Evolutionary conservation across 805 yeast genomes (phyloP).

Genomic region (Naumovozyma baii): DNA sequence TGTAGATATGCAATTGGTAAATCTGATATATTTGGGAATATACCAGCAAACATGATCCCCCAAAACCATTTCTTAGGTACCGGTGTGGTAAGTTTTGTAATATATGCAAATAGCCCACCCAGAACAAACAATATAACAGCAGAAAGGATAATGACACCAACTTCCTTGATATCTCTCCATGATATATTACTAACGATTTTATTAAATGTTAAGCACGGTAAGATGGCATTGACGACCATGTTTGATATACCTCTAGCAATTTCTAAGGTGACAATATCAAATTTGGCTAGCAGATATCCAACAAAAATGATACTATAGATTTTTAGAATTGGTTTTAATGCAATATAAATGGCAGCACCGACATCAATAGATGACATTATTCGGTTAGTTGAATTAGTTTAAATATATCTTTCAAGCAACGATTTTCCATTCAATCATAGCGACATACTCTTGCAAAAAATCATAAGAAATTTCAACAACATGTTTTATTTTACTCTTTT

Average conservation of each 20-base stretch:
- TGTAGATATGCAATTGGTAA: conserved; percentile 77
- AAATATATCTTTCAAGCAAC: too few relatives aligned
- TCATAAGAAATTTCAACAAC: too few relatives aligned
- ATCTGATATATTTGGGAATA: conserved; percentile 73
- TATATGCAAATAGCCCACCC: conserved; percentile 36
- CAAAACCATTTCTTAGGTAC: conserved; percentile 70
- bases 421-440: too few relatives aligned
- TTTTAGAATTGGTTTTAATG: conserved; percentile 81
- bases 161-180: conserved; percentile 55
- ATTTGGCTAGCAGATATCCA: conserved; percentile 57
- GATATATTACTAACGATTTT: conserved; percentile 60
- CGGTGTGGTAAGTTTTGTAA: conserved; percentile 40
- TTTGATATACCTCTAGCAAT: conserved; percentile 62
- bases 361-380: conserved; percentile 20
- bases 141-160: conserved; percentile 54
- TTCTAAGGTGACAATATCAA: conserved; percentile 54
- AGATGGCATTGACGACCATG: conserved; percentile 53
- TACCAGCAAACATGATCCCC: conserved; percentile 61
- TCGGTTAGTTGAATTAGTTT: too few relatives aligned
- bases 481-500: too few relatives aligned
- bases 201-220: conserved; percentile 69
- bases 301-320: conserved; percentile 60
- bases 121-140: conserved; percentile 36
- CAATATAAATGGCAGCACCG: conserved; percentile 64
- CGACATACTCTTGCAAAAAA: too few relatives aligned